Evolutionary conservation across 805 yeast species (phyloP).

Genomic region (Saccharomycopsis malanga): DNA sequence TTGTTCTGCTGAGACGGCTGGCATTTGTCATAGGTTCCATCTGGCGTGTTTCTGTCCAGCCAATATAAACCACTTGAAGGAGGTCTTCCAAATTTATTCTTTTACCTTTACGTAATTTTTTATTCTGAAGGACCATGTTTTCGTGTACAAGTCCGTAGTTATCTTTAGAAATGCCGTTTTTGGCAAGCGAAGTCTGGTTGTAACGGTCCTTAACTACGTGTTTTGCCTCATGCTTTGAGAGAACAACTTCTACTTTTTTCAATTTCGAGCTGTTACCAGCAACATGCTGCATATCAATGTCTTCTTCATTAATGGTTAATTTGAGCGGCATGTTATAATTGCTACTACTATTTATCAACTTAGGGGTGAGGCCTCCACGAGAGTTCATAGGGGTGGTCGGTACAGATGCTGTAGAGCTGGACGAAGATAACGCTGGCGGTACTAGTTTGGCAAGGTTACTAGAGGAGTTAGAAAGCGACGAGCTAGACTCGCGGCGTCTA

Average conservation of each 20-base stretch:
- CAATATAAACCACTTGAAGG: constrained; percentile 22
- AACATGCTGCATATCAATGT: neutral
- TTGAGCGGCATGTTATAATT: neutral
- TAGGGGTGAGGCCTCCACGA: neutral
- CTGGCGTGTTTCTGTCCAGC: constrained; percentile 29
- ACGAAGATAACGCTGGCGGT: neutral
- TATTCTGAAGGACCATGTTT: constrained; percentile 62
- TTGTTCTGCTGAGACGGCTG: neutral
- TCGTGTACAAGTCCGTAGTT: constrained; percentile 58
- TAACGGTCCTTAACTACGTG: constrained; percentile 10
- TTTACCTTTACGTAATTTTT: constrained; percentile 43
- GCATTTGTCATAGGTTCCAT: neutral
- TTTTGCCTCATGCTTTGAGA: constrained; percentile 20
- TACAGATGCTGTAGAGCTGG: constrained; percentile 1
- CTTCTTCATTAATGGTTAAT: constrained; percentile 11
- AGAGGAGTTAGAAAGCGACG: neutral
- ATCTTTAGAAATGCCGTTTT: constrained; percentile 36
- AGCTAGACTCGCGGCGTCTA: neutral
- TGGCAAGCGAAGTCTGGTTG: constrained; percentile 2
- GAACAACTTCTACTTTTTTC: constrained; percentile 24
- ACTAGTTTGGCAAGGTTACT: neutral
- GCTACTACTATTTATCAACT: neutral
- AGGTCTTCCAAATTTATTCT: constrained; percentile 72
- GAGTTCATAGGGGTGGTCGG: constrained; percentile 8
- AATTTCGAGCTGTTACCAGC: constrained; percentile 9